Conservation (phyloP, 140 eudicot genomes). For the Cichorium intybus region DNA sequence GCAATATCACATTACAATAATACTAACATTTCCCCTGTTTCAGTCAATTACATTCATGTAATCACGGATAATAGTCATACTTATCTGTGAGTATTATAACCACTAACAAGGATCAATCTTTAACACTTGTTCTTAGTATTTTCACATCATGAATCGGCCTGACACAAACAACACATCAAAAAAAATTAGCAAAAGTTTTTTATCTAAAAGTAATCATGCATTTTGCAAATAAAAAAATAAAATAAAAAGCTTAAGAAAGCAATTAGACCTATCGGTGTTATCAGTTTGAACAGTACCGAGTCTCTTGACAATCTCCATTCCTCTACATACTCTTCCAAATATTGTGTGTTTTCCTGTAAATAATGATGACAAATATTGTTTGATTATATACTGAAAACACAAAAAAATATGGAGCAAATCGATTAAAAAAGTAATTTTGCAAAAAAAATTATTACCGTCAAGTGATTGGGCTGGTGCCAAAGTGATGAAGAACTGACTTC, state of each 20-base stretch:
- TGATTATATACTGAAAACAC: neutral
- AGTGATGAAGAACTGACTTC: constrained; percentile 94
- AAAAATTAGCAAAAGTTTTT: neutral
- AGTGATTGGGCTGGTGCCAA: constrained; percentile 91
- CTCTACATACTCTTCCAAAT: constrained; percentile 93
- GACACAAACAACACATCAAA: constrained; percentile 16
- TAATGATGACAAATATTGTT: neutral
- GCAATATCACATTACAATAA: constrained; percentile 27
- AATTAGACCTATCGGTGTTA: constrained; percentile 78
- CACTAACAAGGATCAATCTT: constrained; percentile 39
- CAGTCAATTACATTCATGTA: constrained; percentile 15
- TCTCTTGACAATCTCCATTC: constrained; percentile 97
- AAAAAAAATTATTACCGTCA: constrained; percentile 49
- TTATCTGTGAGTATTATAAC: constrained; percentile 8
- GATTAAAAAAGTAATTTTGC: neutral
- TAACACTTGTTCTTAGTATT: constrained; percentile 68
- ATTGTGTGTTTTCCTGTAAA: constrained; percentile 90
- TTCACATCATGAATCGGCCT: constrained; percentile 97
- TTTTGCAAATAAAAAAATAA: neutral
- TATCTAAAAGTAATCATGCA: neutral
- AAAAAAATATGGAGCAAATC: constrained; percentile 6
- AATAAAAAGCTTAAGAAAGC: constrained; percentile 3
- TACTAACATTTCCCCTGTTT: constrained; percentile 6
- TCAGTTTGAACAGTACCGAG: constrained; percentile 98
- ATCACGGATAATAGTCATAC: constrained; percentile 14